phyloP scores from a whole-genome alignment of 768 basidiomycete genomes.

The Termitomyces sp. region DNA sequence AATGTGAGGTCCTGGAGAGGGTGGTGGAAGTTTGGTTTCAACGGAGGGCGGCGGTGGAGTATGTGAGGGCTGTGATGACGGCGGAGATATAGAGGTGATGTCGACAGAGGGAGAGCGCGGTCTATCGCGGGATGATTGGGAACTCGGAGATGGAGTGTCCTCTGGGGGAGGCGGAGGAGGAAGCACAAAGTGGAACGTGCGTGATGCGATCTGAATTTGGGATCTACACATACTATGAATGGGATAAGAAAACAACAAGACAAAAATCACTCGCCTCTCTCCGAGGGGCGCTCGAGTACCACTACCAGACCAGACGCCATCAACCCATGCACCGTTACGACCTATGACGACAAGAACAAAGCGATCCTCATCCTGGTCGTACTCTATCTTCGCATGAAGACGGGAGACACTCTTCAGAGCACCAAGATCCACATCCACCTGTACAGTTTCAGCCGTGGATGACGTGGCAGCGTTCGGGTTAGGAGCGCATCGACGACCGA shows the following conservation, averaged over 20 bases:
- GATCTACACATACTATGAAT: constrained; percentile 45
- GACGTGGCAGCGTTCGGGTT: constrained; percentile 41
- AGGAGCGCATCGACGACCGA: constrained; percentile 82
- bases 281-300: constrained; percentile 82
- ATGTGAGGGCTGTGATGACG: constrained; percentile 72
- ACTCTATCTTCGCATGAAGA: constrained; percentile 92
- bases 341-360: constrained; percentile 90
- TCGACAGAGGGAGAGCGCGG: constrained; percentile 79
- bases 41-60: constrained; percentile 59
- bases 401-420: constrained; percentile 97
- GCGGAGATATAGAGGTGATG: constrained; percentile 76
- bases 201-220: constrained; percentile 94
- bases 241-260: background rate
- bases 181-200: constrained; percentile 94
- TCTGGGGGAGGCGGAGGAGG: constrained; percentile 81
- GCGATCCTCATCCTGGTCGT: constrained; percentile 82
- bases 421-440: constrained; percentile 88
- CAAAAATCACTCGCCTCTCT: constrained; percentile 51
- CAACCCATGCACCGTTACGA: constrained; percentile 98
- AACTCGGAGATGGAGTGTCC: constrained; percentile 77
- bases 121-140: constrained; percentile 60
- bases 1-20: constrained; percentile 32
- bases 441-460: constrained; percentile 49
- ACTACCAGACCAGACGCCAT: constrained; percentile 91
- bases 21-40: constrained; percentile 40